Percentiles rank a stretch among this genome's conserved stretches.
Conservation (phyloP, 805 yeast species). For the Metschnikowia lachancei region DNA sequence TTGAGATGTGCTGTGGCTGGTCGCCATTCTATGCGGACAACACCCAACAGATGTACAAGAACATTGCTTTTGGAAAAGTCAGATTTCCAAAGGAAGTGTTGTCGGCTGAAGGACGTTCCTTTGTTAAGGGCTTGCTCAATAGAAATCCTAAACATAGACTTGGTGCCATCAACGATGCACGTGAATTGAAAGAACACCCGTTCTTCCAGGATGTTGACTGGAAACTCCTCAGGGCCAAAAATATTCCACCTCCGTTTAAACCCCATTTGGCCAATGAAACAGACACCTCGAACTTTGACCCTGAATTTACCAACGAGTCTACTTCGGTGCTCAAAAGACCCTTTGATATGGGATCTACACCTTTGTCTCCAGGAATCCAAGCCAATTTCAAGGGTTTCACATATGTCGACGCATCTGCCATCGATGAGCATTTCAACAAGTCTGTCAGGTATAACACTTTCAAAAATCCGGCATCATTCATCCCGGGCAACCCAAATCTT, state of each 20-base stretch:
- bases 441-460: conserved; percentile 37
- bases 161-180: conserved; percentile 88
- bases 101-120: conserved; percentile 88
- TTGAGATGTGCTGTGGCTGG: conserved; percentile 99
- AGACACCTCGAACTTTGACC: conserved; percentile 96
- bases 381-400: conserved; percentile 97
- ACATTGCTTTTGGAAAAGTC: conserved; percentile 97
- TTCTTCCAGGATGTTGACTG: conserved; percentile 91
- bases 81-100: conserved; percentile 95
- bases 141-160: conserved; percentile 94
- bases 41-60: conserved; percentile 98
- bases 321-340: conserved; percentile 76
- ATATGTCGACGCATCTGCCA: conserved; percentile 87
- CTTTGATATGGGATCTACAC: conserved; percentile 66
- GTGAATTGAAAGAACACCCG: conserved; percentile 88
- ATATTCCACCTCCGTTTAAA: conserved; percentile 93
- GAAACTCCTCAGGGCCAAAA: conserved; percentile 72
- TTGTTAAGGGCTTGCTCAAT: conserved; percentile 91
- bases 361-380: conserved; percentile 90
- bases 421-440: conserved; percentile 75
- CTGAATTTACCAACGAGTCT: conserved; percentile 91
- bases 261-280: conserved; percentile 89
- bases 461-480: conserved; percentile 62
- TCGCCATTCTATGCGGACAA: conserved; percentile 97
- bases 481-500: conserved; percentile 74